These are phyloP conservation scores for Isabelozyma heimii DNA, from an alignment of 805 yeast species.

Conservation along the genomic window DNA sequence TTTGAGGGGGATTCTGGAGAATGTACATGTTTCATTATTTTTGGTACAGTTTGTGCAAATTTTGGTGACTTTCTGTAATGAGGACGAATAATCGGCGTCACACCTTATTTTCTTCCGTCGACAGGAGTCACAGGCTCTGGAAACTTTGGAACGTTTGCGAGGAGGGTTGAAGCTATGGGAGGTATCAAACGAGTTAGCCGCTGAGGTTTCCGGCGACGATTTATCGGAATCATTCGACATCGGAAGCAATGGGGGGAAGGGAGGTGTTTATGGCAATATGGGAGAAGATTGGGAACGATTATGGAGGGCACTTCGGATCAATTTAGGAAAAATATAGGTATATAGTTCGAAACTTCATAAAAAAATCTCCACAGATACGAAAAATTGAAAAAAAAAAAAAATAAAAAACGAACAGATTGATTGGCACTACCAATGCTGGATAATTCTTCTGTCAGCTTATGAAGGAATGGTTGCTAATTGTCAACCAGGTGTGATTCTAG, in stretches of 20 bases:
- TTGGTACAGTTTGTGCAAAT: slow-evolving; percentile 63
- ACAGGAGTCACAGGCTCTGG: slow-evolving; percentile 81
- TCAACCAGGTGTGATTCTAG: neutral
- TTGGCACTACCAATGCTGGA: no score
- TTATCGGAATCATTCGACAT: neutral
- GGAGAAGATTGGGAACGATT: neutral
- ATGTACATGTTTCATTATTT: slow-evolving; percentile 60
- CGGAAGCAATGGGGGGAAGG: neutral
- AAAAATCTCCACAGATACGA: no score
- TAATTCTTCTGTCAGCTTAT: no score
- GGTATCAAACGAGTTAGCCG: neutral
- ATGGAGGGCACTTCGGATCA: neutral
- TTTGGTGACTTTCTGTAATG: slow-evolving; percentile 46
- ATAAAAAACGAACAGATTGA: no score
- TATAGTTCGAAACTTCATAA: no score
- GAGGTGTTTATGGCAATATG: neutral
- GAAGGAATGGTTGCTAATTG: no score
- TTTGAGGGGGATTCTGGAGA: slow-evolving; percentile 69
- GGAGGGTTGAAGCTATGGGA: slow-evolving; percentile 14
- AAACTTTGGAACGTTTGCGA: slow-evolving; percentile 67
- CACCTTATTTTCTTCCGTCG: slow-evolving; percentile 71
- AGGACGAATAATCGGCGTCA: slow-evolving; percentile 52
- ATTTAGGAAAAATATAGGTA: no score
- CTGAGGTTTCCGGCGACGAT: neutral
- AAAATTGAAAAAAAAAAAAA: no score